Evolutionary conservation across 2,329 filamentous ascomycete species (phyloP).

Genomic region (Trichoderma gracile): DNA sequence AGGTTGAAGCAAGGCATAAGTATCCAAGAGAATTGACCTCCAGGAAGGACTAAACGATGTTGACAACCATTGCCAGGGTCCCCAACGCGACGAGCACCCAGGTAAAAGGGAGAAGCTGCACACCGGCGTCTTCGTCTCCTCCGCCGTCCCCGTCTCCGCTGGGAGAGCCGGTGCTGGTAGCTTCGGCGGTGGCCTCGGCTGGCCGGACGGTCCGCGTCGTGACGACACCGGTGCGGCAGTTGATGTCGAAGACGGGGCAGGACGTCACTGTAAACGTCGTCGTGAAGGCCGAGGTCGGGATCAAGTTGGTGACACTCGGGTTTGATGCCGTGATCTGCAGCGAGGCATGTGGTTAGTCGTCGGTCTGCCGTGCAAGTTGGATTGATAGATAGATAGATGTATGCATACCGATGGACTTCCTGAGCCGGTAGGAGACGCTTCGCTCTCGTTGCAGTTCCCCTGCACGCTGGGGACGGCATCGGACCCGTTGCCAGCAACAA

Average conservation of each 20-base stretch:
- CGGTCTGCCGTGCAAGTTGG: not conserved
- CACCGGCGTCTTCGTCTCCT: conserved; percentile 25
- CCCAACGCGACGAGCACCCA: conserved; percentile 13
- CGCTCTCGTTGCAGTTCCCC: conserved; percentile 42
- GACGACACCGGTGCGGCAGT: conserved; percentile 31
- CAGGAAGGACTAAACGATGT: not conserved
- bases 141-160: conserved; percentile 10
- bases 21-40: not conserved
- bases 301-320: conserved; percentile 10
- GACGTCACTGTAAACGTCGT: conserved; percentile 34
- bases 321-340: conserved; percentile 26
- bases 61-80: conserved; percentile 13
- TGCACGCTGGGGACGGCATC: conserved; percentile 38
- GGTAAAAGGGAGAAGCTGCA: conserved; percentile 10
- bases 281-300: conserved; percentile 29
- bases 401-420: conserved; percentile 6
- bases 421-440: conserved; percentile 28
- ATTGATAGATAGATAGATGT: no score
- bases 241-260: conserved; percentile 31
- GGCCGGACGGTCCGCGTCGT: conserved; percentile 31
- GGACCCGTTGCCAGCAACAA: conserved; percentile 39
- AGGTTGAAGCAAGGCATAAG: not conserved
- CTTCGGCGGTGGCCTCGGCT: conserved; percentile 7
- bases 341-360: not conserved
- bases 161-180: not conserved